Conservation (phyloP, 2,329 filamentous ascomycete species). For the Claviceps africana region DNA sequence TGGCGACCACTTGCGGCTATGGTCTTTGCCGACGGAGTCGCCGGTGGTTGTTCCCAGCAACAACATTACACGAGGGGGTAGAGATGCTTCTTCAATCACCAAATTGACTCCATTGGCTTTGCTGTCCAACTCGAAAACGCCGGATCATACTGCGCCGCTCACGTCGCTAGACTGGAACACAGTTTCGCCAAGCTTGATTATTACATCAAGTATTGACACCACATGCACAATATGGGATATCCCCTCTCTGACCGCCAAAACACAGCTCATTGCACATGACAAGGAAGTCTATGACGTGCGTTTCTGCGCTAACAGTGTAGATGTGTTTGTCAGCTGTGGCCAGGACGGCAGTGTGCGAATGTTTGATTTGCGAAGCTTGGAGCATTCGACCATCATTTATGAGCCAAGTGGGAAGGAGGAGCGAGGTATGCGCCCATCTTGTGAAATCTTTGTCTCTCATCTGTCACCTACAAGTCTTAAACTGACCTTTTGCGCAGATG, state of each 20-base stretch:
- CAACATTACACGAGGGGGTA: slow-evolving; percentile 49
- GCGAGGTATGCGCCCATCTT: slow-evolving; percentile 36
- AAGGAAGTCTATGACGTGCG: slow-evolving; percentile 98
- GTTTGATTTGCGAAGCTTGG: slow-evolving; percentile 92
- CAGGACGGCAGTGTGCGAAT: slow-evolving; percentile 96
- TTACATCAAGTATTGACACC: slow-evolving; percentile 96
- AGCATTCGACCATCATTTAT: slow-evolving; percentile 98
- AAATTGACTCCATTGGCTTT: slow-evolving; percentile 89
- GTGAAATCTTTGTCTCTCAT: background rate
- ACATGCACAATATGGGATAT: slow-evolving; percentile 99
- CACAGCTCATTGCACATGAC: slow-evolving; percentile 94
- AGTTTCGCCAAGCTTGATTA: slow-evolving; percentile 90
- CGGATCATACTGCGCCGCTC: slow-evolving; percentile 90
- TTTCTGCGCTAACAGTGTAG: slow-evolving; percentile 96
- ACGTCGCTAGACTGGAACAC: slow-evolving; percentile 98
- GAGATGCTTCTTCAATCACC: slow-evolving; percentile 44
- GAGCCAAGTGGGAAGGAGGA: slow-evolving; percentile 84
- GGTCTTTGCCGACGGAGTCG: slow-evolving; percentile 71
- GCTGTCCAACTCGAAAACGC: slow-evolving; percentile 94
- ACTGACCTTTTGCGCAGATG: slow-evolving; percentile 27
- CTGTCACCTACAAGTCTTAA: background rate
- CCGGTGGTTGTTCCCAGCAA: slow-evolving; percentile 41
- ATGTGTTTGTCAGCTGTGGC: slow-evolving; percentile 95
- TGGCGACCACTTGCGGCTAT: slow-evolving; percentile 82
- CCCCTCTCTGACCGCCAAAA: slow-evolving; percentile 92